Conservation (phyloP, 495 filamentous ascomycete genomes). For the Parachaetomium inaequale region DNA sequence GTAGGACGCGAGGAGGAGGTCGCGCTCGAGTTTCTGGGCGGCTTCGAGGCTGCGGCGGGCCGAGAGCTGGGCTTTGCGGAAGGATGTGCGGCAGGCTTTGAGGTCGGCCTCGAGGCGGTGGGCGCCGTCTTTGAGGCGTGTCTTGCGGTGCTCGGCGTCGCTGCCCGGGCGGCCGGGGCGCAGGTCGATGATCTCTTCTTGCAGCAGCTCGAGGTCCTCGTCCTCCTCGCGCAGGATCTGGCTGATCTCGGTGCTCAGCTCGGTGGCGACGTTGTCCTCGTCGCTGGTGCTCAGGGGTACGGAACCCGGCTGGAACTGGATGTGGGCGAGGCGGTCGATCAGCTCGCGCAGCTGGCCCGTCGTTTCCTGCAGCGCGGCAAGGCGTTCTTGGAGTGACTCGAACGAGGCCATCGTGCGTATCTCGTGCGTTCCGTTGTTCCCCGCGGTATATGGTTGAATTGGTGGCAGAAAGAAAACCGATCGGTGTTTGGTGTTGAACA, state of each 20-base stretch:
- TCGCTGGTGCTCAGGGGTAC: conserved; percentile 45
- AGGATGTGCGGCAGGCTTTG: conserved; percentile 66
- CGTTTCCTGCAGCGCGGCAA: conserved; percentile 64
- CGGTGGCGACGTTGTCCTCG: conserved; percentile 62
- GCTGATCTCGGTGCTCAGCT: conserved; percentile 79
- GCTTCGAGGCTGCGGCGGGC: conserved; percentile 73
- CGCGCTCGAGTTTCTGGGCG: conserved; percentile 71
- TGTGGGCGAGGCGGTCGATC: conserved; percentile 66
- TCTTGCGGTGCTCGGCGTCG: conserved; percentile 51
- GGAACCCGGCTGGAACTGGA: conserved; percentile 61
- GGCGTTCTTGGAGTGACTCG: conserved; percentile 60
- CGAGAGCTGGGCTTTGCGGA: conserved; percentile 78
- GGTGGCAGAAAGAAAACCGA: background rate
- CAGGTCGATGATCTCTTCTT: conserved; percentile 72
- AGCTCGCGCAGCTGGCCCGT: conserved; percentile 67
- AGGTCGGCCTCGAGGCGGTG: conserved; percentile 64
- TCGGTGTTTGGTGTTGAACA: background rate
- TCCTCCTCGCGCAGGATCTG: conserved; percentile 78
- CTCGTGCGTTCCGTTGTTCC: conserved; percentile 17
- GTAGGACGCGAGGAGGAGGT: conserved; percentile 67
- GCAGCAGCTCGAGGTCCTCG: conserved; percentile 77
- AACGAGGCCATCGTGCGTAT: conserved; percentile 40
- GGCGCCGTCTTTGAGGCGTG: conserved; percentile 60
- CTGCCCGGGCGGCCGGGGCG: conserved; percentile 42
- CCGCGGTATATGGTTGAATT: no score